Percentiles rank a stretch among this genome's conserved stretches.
These are phyloP conservation scores for Betula pendula DNA, from an alignment of 306 rosid genomes.

Conservation along the genomic window DNA sequence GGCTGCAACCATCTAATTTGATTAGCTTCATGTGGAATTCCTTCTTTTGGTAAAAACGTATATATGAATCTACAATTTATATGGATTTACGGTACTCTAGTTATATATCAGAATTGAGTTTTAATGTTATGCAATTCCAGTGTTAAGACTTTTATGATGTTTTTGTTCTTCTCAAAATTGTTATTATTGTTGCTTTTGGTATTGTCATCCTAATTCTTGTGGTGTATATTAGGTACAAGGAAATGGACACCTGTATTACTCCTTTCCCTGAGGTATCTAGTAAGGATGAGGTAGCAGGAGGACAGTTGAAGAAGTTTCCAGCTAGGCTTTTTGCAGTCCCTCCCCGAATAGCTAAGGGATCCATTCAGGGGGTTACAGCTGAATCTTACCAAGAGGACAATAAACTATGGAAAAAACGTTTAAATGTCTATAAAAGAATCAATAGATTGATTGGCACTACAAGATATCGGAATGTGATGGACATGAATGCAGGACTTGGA, in stretches of 20 bases:
- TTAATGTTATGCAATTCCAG: not conserved
- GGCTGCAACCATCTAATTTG: not conserved
- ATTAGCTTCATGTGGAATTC: not conserved
- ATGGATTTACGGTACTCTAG: not conserved
- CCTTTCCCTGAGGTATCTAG: slow-evolving; percentile 65
- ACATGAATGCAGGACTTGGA: slow-evolving; percentile 97
- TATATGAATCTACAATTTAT: not conserved
- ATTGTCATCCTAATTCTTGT: slow-evolving; percentile 8
- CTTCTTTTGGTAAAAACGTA: not conserved
- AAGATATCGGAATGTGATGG: slow-evolving; percentile 88
- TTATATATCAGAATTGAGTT: not conserved
- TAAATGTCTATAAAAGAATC: slow-evolving; percentile 62
- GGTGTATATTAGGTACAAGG: slow-evolving; percentile 64
- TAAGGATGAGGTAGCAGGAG: slow-evolving; percentile 76
- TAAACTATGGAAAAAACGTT: slow-evolving; percentile 79
- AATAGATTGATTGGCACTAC: slow-evolving; percentile 69
- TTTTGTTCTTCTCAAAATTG: not conserved
- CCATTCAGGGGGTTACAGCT: slow-evolving; percentile 59
- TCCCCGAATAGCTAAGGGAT: slow-evolving; percentile 79
- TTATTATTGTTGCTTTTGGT: slow-evolving; percentile 2
- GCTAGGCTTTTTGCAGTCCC: slow-evolving; percentile 80
- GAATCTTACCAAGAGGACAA: slow-evolving; percentile 82
- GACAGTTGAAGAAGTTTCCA: slow-evolving; percentile 79
- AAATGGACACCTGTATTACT: slow-evolving; percentile 75
- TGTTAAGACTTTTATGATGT: not conserved